Evolutionary conservation across 2,329 filamentous ascomycete genomes (phyloP).

Genomic region (Pseudogymnoascus sp.): DNA sequence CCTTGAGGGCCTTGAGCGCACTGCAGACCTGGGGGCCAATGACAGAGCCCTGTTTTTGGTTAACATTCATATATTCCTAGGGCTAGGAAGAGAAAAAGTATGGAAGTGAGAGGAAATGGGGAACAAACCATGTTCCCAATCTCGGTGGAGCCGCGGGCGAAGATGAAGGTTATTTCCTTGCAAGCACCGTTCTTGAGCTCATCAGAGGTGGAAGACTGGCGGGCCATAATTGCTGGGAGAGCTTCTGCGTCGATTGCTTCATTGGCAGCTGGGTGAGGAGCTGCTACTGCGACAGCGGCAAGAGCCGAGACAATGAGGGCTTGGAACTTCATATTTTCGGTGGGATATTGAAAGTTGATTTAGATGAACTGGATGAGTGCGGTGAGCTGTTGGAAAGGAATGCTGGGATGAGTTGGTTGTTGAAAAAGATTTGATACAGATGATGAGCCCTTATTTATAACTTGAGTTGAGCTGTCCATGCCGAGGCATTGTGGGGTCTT

Average conservation of each 20-base stretch:
- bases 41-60: slow-evolving; percentile 24
- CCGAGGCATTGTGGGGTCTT: not conserved
- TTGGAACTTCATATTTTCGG: slow-evolving; percentile 9
- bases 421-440: not conserved
- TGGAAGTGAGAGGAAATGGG: not conserved
- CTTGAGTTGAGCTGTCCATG: not conserved
- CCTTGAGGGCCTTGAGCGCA: slow-evolving; percentile 20
- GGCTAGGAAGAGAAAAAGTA: too few relatives aligned
- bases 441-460: not conserved
- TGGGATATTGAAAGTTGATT: not conserved
- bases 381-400: not conserved
- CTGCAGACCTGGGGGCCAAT: slow-evolving; percentile 29
- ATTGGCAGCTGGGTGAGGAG: not conserved
- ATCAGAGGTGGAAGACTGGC: slow-evolving; percentile 9
- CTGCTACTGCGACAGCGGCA: not conserved
- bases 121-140: slow-evolving; percentile 37
- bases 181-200: slow-evolving; percentile 25
- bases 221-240: not conserved
- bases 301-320: not conserved
- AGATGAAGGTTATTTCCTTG: slow-evolving; percentile 38
- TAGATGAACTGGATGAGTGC: not conserved
- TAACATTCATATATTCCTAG: not conserved
- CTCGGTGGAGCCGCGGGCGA: slow-evolving; percentile 41
- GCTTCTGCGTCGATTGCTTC: not conserved
- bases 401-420: not conserved